phyloP scores from a whole-genome alignment of 148 eudicot genomes.

The Cornus controversa region DNA sequence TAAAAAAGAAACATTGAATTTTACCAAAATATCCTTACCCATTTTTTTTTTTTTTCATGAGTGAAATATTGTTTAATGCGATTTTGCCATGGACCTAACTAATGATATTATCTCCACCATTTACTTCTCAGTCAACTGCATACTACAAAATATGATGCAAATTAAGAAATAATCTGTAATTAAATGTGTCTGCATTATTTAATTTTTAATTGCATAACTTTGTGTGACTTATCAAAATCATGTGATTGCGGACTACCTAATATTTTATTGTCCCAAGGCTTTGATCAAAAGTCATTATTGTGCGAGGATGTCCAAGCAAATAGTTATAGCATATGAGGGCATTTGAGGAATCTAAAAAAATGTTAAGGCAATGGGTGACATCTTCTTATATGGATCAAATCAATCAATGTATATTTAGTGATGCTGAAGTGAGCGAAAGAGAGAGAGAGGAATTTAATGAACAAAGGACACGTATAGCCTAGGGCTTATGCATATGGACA shows the following conservation, averaged over 20 bases:
- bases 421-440: background rate
- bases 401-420: constrained; percentile 13
- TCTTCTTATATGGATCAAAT: constrained; percentile 23
- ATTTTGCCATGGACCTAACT: background rate
- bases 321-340: constrained; percentile 10
- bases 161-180: no score
- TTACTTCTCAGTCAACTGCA: no score
- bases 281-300: background rate
- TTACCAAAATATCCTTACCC: constrained; percentile 28
- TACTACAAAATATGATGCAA: no score
- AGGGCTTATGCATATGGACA: constrained; percentile 3
- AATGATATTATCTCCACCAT: background rate
- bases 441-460: background rate
- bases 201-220: no score
- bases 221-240: no score
- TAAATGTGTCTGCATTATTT: no score
- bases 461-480: constrained; percentile 8
- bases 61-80: background rate
- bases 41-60: background rate
- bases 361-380: constrained; percentile 35
- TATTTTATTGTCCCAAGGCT: no score
- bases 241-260: no score
- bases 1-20: background rate
- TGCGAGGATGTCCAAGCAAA: background rate
- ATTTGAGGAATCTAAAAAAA: constrained; percentile 17